Conservation (phyloP, 441 rosid genomes). For the Erodium chrysanthum region DNA sequence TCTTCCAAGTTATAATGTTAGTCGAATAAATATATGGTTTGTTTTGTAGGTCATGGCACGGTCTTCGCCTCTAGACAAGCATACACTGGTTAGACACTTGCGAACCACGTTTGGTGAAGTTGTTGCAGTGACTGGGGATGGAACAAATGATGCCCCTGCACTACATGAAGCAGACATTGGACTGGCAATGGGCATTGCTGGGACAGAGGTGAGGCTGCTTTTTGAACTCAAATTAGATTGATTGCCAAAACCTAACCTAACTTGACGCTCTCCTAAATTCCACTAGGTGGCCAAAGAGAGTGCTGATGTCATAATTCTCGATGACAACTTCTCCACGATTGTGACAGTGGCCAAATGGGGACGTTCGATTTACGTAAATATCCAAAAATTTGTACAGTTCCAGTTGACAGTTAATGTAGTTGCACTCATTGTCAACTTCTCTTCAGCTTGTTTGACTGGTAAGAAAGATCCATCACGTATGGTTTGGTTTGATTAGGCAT, state of each 20-base stretch:
- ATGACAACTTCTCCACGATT: slow-evolving; percentile 4
- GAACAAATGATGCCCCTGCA: slow-evolving; percentile 5
- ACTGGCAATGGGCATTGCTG: slow-evolving; percentile 8
- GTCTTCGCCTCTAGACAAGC: slow-evolving; percentile 3
- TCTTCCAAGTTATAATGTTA: not conserved
- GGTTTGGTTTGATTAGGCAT: not conserved
- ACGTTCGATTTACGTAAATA: not conserved
- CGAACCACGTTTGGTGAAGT: slow-evolving; percentile 1
- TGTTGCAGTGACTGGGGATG: slow-evolving; percentile 5
- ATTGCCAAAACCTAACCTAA: not conserved
- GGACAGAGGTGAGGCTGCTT: not conserved
- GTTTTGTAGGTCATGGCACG: slow-evolving; percentile 2
- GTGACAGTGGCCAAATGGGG: slow-evolving; percentile 7
- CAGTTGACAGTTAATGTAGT: slow-evolving; percentile 4
- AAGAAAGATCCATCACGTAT: too few relatives aligned
- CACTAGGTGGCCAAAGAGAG: slow-evolving; percentile 9
- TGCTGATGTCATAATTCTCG: slow-evolving; percentile 6
- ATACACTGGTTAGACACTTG: not conserved
- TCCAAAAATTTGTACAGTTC: slow-evolving; percentile 4
- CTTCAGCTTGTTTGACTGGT: slow-evolving; percentile 3
- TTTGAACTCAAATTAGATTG: not conserved
- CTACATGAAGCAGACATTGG: slow-evolving; percentile 4
- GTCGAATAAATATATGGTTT: not conserved
- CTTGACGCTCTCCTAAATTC: not conserved
- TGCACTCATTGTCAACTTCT: slow-evolving; percentile 5